Evolutionary conservation across 2,329 filamentous ascomycete species (phyloP).

Genomic region (Ceratocystis smalleyi): DNA sequence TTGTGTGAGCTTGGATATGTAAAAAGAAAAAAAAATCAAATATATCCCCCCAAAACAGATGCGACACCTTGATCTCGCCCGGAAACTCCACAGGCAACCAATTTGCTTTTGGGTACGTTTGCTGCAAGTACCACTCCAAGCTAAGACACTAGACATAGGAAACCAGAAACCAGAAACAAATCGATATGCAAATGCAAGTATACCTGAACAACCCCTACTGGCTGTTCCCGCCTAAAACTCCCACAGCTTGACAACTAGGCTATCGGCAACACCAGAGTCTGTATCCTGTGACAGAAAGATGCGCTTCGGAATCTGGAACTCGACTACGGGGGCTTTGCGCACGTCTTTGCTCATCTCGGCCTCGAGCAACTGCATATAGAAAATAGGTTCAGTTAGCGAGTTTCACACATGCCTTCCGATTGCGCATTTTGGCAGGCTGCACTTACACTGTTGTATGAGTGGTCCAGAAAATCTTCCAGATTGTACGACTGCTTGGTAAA

Average conservation of each 20-base stretch:
- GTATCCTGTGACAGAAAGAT: conserved; percentile 48
- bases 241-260: conserved; percentile 45
- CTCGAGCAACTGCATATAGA: conserved; percentile 53
- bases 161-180: background rate
- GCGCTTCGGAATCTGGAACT: conserved; percentile 83
- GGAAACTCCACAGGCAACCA: background rate
- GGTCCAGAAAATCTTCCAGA: conserved; percentile 92
- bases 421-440: background rate
- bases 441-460: conserved; percentile 70
- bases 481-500: conserved; percentile 94
- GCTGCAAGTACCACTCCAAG: background rate
- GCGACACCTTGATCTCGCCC: background rate
- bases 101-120: background rate
- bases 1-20: background rate
- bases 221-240: conserved; percentile 29
- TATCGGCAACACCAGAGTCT: conserved; percentile 34
- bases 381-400: background rate
- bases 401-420: background rate
- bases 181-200: conserved; percentile 3
- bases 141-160: background rate
- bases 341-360: conserved; percentile 69
- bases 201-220: background rate
- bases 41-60: background rate
- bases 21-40: background rate
- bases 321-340: conserved; percentile 74